These are phyloP conservation scores for Cladosporium halotolerans DNA, from an alignment of 2,329 filamentous ascomycete species.

Conservation along the genomic window DNA sequence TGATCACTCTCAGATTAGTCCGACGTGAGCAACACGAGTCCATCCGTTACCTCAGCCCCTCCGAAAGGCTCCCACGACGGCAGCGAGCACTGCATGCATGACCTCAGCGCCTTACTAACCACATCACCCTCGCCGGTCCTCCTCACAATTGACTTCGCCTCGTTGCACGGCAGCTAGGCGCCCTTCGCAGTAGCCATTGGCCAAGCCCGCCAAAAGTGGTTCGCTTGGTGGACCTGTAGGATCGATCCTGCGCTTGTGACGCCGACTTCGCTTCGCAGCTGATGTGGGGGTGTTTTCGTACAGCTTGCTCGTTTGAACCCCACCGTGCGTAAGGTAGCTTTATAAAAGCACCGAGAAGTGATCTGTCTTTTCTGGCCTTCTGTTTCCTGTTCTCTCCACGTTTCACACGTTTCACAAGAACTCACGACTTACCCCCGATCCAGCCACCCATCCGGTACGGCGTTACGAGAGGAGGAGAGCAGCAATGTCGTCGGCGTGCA, in stretches of 20 bases:
- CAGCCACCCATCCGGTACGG: not conserved
- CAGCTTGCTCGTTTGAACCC: not conserved
- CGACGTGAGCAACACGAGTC: too few relatives aligned
- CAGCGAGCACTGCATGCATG: too few relatives aligned
- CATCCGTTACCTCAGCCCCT: too few relatives aligned
- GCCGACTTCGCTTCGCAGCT: not conserved
- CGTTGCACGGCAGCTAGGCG: too few relatives aligned
- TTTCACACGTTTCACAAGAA: not conserved
- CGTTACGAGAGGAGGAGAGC: not conserved
- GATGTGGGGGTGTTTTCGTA: not conserved
- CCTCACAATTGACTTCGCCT: too few relatives aligned
- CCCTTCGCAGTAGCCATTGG: not conserved
- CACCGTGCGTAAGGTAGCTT: not conserved
- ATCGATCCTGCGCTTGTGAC: too few relatives aligned
- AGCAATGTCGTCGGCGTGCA: constrained; percentile 1
- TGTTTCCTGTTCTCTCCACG: too few relatives aligned
- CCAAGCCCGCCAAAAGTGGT: not conserved
- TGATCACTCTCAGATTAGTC: too few relatives aligned
- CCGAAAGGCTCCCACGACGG: too few relatives aligned
- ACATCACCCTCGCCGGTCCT: too few relatives aligned
- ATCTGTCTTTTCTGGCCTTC: too few relatives aligned
- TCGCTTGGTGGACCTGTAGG: not conserved
- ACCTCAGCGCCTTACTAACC: too few relatives aligned
- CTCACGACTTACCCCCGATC: not conserved
- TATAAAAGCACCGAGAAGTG: not conserved